Evolutionary conservation across 192 early-diverging fungal genomes (phyloP).

Genomic region (Podila epicladia): DNA sequence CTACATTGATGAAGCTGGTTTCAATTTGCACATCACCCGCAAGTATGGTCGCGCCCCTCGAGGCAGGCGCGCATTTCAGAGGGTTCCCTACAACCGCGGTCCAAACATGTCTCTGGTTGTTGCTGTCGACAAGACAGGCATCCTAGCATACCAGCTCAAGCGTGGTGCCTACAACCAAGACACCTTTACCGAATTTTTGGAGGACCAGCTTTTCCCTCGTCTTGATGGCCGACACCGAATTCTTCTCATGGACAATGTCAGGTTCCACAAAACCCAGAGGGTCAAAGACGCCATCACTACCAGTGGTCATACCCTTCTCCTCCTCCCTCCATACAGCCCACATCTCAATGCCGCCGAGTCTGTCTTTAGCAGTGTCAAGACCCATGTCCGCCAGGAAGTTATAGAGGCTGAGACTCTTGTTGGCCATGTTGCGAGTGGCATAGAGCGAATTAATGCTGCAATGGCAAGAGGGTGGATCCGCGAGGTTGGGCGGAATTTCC

Average conservation of each 20-base stretch:
- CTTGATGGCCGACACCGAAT: constrained; percentile 4
- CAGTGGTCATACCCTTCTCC: constrained; percentile 4
- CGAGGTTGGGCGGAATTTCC: no score
- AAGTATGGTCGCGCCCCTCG: constrained; percentile 18
- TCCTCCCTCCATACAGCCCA: constrained; percentile 15
- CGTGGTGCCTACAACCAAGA: constrained; percentile 5
- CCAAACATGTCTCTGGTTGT: constrained; percentile 6
- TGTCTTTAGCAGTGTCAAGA: no score
- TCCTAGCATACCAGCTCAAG: not conserved
- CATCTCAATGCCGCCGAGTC: constrained; percentile 18
- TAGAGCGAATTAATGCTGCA: not conserved
- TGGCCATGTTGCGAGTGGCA: not conserved
- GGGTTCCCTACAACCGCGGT: constrained; percentile 15
- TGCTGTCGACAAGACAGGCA: constrained; percentile 10
- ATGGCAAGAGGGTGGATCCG: constrained; percentile 14
- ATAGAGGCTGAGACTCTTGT: constrained; percentile 4
- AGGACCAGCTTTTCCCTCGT: not conserved
- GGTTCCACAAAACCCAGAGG: constrained; percentile 8
- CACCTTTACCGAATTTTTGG: constrained; percentile 8
- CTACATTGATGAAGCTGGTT: constrained; percentile 43
- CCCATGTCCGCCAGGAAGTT: constrained; percentile 16
- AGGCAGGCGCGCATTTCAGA: constrained; percentile 13
- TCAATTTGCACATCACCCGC: constrained; percentile 42
- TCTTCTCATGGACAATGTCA: constrained; percentile 13
- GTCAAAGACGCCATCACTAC: constrained; percentile 9